Conservation (phyloP, 2,329 filamentous ascomycete species). For the Bipolaris victoriae region DNA sequence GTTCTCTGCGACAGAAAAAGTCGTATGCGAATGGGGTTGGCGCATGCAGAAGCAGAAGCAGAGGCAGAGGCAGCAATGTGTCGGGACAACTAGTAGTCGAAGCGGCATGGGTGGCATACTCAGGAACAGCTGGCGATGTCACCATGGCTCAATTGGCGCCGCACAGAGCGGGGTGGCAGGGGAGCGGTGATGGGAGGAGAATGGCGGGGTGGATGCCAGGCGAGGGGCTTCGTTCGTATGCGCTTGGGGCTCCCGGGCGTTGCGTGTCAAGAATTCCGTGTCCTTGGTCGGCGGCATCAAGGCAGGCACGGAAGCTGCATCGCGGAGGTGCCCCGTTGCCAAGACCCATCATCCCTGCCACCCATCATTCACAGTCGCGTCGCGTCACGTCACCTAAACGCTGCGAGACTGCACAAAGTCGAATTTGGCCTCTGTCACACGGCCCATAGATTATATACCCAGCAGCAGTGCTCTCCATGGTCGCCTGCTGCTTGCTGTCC, state of each 20-base stretch:
- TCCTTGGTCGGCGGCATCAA: conserved; percentile 18
- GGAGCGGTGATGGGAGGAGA: conserved; percentile 6
- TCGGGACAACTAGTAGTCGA: conserved; percentile 16
- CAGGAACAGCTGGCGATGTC: conserved; percentile 50
- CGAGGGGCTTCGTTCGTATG: conserved; percentile 19
- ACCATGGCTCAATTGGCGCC: conserved; percentile 49
- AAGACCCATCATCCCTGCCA: conserved; percentile 17
- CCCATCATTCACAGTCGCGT: conserved; percentile 20
- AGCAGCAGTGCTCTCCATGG: conserved; percentile 6
- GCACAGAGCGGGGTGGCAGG: conserved; percentile 22
- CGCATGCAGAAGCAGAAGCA: conserved; percentile 7
- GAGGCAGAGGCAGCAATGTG: conserved; percentile 2
- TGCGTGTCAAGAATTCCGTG: conserved; percentile 24
- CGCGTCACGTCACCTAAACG: conserved; percentile 23
- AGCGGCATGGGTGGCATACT: conserved; percentile 44
- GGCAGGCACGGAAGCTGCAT: conserved; percentile 26
- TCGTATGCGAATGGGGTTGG: background rate
- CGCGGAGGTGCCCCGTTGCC: conserved; percentile 26
- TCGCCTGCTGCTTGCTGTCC: conserved; percentile 9
- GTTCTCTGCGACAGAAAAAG: background rate
- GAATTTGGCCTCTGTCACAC: background rate
- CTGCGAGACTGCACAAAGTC: background rate
- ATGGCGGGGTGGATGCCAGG: conserved; percentile 18
- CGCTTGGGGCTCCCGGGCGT: conserved; percentile 16
- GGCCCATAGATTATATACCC: background rate